These are phyloP conservation scores for Brassica rapa DNA, from an alignment of 345 rosid genomes.

Conservation along the genomic window DNA sequence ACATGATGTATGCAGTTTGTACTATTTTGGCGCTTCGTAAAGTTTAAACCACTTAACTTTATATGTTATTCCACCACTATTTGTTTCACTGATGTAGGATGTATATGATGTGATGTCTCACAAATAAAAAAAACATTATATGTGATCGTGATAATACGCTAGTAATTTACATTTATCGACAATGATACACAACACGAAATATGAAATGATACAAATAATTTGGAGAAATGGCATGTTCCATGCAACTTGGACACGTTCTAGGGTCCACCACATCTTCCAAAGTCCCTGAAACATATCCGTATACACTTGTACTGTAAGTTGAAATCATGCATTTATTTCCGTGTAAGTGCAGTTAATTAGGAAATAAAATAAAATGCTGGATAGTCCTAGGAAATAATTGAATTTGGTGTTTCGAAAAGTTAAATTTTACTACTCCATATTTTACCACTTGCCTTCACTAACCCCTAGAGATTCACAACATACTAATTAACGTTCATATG, in stretches of 20 bases:
- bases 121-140: neutral
- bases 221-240: conserved; percentile 22
- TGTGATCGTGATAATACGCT: neutral
- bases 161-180: neutral
- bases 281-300: neutral
- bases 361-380: neutral
- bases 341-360: neutral
- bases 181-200: neutral
- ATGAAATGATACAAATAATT: neutral
- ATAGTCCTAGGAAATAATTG: neutral
- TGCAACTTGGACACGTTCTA: conserved; percentile 30
- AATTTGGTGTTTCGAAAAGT: neutral
- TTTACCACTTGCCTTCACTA: neutral
- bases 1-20: neutral
- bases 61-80: neutral
- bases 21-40: neutral
- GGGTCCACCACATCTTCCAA: conserved; percentile 21
- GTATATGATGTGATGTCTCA: neutral
- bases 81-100: neutral
- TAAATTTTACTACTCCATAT: neutral
- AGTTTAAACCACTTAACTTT: neutral
- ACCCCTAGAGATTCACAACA: neutral
- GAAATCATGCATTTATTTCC: neutral
- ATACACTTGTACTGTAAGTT: neutral
- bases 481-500: neutral